Evolutionary conservation across 2,329 filamentous ascomycete genomes (phyloP).

Genomic region (Scedosporium apiospermum): DNA sequence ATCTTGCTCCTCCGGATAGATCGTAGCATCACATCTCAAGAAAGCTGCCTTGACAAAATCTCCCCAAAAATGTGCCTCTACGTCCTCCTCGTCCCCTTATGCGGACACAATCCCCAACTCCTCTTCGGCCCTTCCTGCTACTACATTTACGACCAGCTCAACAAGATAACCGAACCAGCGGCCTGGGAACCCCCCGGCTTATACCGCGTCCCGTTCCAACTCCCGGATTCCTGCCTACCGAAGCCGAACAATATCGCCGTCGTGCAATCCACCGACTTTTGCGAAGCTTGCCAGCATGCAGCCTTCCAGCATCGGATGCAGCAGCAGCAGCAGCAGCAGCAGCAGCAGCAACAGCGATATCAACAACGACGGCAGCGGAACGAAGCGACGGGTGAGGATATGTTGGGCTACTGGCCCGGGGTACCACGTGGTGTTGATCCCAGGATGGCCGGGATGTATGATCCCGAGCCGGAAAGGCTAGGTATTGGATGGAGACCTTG

Average conservation of each 20-base stretch:
- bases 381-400: neutral
- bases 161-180: slow-evolving; percentile 1
- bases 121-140: slow-evolving; percentile 6
- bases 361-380: neutral
- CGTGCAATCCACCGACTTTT: slow-evolving; percentile 4
- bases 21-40: too few species aligned
- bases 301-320: neutral
- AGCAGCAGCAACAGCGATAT: neutral
- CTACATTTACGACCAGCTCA: slow-evolving; percentile 1
- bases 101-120: slow-evolving; percentile 3
- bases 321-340: neutral
- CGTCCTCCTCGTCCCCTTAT: slow-evolving; percentile 3
- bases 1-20: too few species aligned
- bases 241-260: neutral
- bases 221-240: slow-evolving; percentile 4
- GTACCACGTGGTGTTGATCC: neutral
- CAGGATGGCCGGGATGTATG: neutral
- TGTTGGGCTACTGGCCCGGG: neutral
- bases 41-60: neutral
- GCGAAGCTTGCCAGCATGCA: neutral
- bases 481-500: slow-evolving; percentile 5
- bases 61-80: slow-evolving; percentile 3
- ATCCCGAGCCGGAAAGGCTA: neutral
- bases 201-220: slow-evolving; percentile 1
- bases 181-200: slow-evolving; percentile 4